Evolutionary conservation across 768 basidiomycete species (phyloP).

Genomic region (Scleroderma bovista): DNA sequence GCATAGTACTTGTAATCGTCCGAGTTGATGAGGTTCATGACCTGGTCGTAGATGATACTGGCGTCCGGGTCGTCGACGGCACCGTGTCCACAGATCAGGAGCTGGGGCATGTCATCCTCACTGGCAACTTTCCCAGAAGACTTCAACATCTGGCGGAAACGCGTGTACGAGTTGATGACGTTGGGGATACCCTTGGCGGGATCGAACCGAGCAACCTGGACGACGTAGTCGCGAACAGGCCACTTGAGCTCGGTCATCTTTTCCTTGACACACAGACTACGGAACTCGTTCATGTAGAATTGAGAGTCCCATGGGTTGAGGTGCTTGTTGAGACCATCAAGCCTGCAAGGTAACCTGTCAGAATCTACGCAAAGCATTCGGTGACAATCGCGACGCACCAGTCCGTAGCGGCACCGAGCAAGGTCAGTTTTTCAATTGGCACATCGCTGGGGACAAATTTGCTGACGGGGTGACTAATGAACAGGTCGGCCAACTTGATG

Average conservation of each 20-base stretch:
- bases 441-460: slow-evolving; percentile 91
- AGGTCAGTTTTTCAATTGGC: slow-evolving; percentile 58
- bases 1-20: slow-evolving; percentile 48
- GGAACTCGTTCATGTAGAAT: slow-evolving; percentile 88
- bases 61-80: slow-evolving; percentile 95
- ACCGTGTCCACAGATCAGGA: slow-evolving; percentile 85
- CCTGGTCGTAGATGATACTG: slow-evolving; percentile 83
- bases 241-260: slow-evolving; percentile 77
- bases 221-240: slow-evolving; percentile 79
- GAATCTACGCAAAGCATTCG: slow-evolving; percentile 8
- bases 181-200: slow-evolving; percentile 80
- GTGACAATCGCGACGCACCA: slow-evolving; percentile 46
- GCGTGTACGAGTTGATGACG: slow-evolving; percentile 83
- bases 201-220: slow-evolving; percentile 94
- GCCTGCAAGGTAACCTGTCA: slow-evolving; percentile 35
- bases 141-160: slow-evolving; percentile 66
- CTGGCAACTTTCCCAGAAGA: slow-evolving; percentile 36
- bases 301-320: slow-evolving; percentile 76
- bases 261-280: slow-evolving; percentile 66
- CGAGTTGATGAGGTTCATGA: slow-evolving; percentile 53
- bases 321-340: slow-evolving; percentile 94
- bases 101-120: slow-evolving; percentile 58
- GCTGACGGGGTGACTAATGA: slow-evolving; percentile 91
- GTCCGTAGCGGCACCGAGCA: slow-evolving; percentile 82
- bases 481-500: slow-evolving; percentile 84